Percentiles rank a stretch among this genome's conserved stretches.
phyloP scores from a whole-genome alignment of 2,329 filamentous ascomycete genomes.

The Penicillium sp. region DNA sequence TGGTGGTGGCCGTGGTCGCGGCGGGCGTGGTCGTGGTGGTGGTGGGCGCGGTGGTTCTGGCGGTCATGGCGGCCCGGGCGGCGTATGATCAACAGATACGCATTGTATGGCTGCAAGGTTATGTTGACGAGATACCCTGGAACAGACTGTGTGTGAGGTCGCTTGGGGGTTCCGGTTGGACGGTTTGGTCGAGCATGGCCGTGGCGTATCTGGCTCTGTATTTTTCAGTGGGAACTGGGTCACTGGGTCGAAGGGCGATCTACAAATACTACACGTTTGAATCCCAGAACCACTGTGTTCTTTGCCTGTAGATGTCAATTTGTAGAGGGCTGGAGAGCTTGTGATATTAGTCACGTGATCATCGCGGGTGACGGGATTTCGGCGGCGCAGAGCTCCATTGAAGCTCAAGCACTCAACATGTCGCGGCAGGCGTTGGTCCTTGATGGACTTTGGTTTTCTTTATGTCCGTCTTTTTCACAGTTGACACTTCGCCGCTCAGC shows the following conservation, averaged over 20 bases:
- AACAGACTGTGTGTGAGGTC: conserved; percentile 26
- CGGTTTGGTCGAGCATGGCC: conserved; percentile 38
- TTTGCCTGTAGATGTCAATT: background rate
- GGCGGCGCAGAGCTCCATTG: conserved; percentile 3
- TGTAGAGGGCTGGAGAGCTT: background rate
- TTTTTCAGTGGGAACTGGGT: conserved; percentile 32
- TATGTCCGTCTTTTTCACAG: conserved; percentile 38
- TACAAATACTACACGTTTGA: conserved; percentile 17
- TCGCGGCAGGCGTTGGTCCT: conserved; percentile 30
- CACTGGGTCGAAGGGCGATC: conserved; percentile 19
- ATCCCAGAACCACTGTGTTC: background rate
- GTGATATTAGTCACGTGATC: conserved; percentile 14
- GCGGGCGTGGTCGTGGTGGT: conserved; percentile 45
- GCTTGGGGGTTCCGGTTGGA: conserved; percentile 29
- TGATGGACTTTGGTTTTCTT: conserved; percentile 43
- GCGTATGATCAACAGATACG: conserved; percentile 15
- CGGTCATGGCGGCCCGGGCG: conserved; percentile 2
- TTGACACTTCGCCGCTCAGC: conserved; percentile 17
- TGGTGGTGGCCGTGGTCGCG: conserved; percentile 42
- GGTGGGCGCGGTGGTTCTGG: conserved; percentile 29
- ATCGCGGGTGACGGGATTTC: background rate
- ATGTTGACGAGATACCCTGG: conserved; percentile 37
- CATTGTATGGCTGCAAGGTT: conserved; percentile 18
- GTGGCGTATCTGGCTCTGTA: conserved; percentile 41
- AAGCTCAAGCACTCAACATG: conserved; percentile 29